Percentiles rank a stretch among this genome's conserved stretches.
These are phyloP conservation scores for Tieghemiomyces parasiticus DNA, from an alignment of 192 early-diverging fungal species.

Conservation along the genomic window DNA sequence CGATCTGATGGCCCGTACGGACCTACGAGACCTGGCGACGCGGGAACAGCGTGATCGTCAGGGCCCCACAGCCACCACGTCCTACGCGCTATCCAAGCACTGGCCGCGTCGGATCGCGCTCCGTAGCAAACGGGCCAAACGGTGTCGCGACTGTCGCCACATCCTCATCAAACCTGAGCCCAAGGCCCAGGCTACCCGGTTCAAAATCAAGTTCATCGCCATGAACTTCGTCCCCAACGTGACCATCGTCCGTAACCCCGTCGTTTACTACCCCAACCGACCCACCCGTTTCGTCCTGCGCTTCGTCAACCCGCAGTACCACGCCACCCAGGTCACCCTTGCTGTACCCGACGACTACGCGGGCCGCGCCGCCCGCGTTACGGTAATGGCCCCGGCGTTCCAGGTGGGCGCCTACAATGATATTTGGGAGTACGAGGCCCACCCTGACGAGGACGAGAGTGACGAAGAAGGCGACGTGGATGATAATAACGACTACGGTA, in stretches of 20 bases:
- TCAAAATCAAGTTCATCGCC: slow-evolving; percentile 81
- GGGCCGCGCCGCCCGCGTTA: slow-evolving; percentile 18
- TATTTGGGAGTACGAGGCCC: slow-evolving; percentile 67
- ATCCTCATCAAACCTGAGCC: slow-evolving; percentile 85
- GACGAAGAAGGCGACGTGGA: slow-evolving; percentile 14
- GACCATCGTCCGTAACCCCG: slow-evolving; percentile 27
- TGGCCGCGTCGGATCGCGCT: slow-evolving; percentile 75
- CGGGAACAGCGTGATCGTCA: slow-evolving; percentile 30
- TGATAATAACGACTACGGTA: not conserved
- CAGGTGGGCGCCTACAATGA: slow-evolving; percentile 57
- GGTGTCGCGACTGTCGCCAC: slow-evolving; percentile 76
- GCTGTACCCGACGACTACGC: slow-evolving; percentile 27
- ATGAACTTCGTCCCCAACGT: slow-evolving; percentile 69
- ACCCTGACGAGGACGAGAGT: slow-evolving; percentile 25
- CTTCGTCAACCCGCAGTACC: slow-evolving; percentile 70
- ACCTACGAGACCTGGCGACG: slow-evolving; percentile 29
- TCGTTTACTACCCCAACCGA: slow-evolving; percentile 12
- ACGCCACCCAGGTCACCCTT: slow-evolving; percentile 46
- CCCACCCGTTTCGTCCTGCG: slow-evolving; percentile 39
- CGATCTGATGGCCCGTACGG: slow-evolving; percentile 13
- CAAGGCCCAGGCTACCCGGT: slow-evolving; percentile 73
- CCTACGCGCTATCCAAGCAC: not conserved
- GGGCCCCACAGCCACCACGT: not conserved
- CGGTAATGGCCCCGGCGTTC: slow-evolving; percentile 45
- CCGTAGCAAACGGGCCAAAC: slow-evolving; percentile 69